These are phyloP conservation scores for Neurospora sp. DNA, from an alignment of 2,329 filamentous ascomycete genomes.

Conservation along the genomic window DNA sequence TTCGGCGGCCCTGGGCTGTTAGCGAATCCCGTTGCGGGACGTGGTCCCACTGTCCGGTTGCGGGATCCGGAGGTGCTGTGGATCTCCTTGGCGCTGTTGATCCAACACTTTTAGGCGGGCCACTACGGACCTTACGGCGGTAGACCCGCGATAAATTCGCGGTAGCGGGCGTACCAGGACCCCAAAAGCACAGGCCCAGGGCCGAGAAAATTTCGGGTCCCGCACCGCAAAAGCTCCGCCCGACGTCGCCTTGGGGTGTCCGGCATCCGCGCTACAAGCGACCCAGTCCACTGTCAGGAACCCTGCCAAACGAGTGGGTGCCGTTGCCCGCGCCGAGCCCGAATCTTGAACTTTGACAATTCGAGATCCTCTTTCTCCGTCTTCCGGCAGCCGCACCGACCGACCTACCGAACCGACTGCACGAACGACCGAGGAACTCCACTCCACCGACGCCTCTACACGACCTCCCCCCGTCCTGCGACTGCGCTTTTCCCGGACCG, in stretches of 20 bases:
- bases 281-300: constrained; percentile 4
- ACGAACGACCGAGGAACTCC: background rate
- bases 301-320: background rate
- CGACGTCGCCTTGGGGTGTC: background rate
- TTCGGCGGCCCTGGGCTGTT: background rate
- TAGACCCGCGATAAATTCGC: background rate
- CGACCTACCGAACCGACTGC: background rate
- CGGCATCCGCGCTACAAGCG: background rate
- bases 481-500: background rate
- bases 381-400: background rate
- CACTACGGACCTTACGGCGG: background rate
- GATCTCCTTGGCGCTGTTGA: background rate
- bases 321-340: background rate
- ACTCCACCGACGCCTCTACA: background rate
- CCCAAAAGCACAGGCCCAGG: background rate
- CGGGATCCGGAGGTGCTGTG: background rate
- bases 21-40: background rate
- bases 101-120: background rate
- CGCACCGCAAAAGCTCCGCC: background rate
- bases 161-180: background rate
- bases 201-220: background rate
- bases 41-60: background rate
- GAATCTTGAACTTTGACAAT: background rate
- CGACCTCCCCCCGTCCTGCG: background rate
- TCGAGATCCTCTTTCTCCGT: background rate